phyloP scores from a whole-genome alignment of 2,329 filamentous ascomycete species.

The Aschersonia sp. region DNA sequence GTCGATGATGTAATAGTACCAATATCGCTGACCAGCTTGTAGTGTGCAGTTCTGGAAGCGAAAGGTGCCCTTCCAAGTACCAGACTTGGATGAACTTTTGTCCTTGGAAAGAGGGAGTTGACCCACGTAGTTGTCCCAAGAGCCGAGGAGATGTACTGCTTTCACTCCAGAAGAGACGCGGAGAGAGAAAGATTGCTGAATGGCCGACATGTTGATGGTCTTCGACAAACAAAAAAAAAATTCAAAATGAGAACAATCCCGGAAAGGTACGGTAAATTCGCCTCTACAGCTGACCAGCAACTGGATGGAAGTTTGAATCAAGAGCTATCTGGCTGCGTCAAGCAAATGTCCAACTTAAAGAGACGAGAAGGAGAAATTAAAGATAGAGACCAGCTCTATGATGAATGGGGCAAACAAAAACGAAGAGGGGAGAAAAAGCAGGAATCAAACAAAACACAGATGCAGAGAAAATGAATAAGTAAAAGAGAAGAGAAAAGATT shows the following conservation, averaged over 20 bases:
- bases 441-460: neutral
- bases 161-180: slow-evolving; percentile 94
- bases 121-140: slow-evolving; percentile 93
- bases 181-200: slow-evolving; percentile 91
- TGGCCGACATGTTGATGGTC: slow-evolving; percentile 60
- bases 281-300: slow-evolving; percentile 26
- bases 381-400: neutral
- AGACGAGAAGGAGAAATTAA: neutral
- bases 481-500: neutral
- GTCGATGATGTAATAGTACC: slow-evolving; percentile 99
- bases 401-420: neutral
- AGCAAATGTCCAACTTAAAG: slow-evolving; percentile 1
- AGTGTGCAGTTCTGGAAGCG: slow-evolving; percentile 82
- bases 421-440: neutral
- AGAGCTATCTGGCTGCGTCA: too few species aligned
- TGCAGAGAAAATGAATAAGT: neutral
- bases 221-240: slow-evolving; percentile 4
- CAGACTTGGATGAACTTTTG: slow-evolving; percentile 66
- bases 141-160: slow-evolving; percentile 92
- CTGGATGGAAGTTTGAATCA: neutral
- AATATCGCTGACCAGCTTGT: slow-evolving; percentile 84
- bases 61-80: slow-evolving; percentile 92
- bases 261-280: slow-evolving; percentile 6
- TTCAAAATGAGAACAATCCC: slow-evolving; percentile 4
- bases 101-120: slow-evolving; percentile 93